Evolutionary conservation across 805 yeast genomes (phyloP), one percentile per base, ranked within the genome.

Genomic region (Clavispora asparagi): DNA sequence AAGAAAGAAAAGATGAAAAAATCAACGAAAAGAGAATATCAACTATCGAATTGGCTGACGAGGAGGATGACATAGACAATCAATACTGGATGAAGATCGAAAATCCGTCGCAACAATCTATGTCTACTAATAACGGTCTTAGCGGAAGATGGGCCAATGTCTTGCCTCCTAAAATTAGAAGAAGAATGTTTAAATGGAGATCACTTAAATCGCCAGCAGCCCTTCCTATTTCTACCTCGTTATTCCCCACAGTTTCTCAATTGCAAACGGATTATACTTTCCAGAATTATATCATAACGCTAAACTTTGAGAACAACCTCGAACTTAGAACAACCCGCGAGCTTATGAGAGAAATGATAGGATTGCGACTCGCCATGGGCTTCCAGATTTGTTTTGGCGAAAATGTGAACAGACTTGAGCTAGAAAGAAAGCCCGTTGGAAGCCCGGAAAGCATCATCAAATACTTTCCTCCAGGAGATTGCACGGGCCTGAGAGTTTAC

Each of bases 121-220:
- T 76, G 29, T 67, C 75, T 2, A 83, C 80, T 42, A 66, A 79
- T 8, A 67, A 83, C 13, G 74, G 77, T 10, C 74, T 79, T 39
- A 92, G 95, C 6, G 37, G 37, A 16, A 77, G 95, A 47, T 94
- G 99, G 99, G 83, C 83, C 46, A 89, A 86, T 64, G 95, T 90
- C 1, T 88, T 88, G 55, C 96, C 98, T 0, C 76, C 77, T 12
- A 77, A 79, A 38, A 81, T 83, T 13, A 80, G 77, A 44, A 71
- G 87, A 44, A 78, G 79, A 55, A 70, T 83, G 13, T 83, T 91
- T 42, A 91, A 91, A 59, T 94, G 99, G 99, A 79, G 88, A 44
- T 91, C 98, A 0, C 73, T 95, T 44, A 84, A 90, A 12, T 81
- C 97, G 0, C 99, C 99, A 0, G 97, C 98, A 0, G 85, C 95